A percentile compares a stretch with the other conserved stretches of the same genome.
phyloP scores from a whole-genome alignment of 2,329 filamentous ascomycete genomes.

The Cladosporium sp. region DNA sequence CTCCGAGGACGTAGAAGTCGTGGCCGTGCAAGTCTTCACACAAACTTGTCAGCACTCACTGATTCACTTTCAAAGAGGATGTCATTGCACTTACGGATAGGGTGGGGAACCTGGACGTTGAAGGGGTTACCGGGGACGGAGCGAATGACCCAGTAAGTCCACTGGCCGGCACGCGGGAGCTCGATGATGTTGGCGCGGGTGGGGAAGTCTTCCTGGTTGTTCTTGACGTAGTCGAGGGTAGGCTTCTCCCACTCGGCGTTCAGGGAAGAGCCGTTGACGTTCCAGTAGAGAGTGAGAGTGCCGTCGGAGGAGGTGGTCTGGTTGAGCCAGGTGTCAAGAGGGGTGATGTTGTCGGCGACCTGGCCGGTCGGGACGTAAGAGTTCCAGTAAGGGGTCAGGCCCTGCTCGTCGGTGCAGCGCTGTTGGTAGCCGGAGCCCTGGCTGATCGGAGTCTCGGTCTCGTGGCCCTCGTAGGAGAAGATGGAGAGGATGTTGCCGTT shows the following conservation, averaged over 20 bases:
- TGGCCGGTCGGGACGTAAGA: slow-evolving; percentile 31
- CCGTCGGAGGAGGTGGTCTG: slow-evolving; percentile 27
- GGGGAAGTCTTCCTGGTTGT: slow-evolving; percentile 37
- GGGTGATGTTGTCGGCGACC: slow-evolving; percentile 25
- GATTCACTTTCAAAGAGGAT: neutral
- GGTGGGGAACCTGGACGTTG: slow-evolving; percentile 30
- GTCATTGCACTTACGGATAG: slow-evolving; percentile 23
- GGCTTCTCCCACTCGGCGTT: slow-evolving; percentile 42
- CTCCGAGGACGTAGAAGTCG: slow-evolving; percentile 31
- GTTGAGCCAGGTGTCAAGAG: slow-evolving; percentile 27
- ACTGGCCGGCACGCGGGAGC: slow-evolving; percentile 19
- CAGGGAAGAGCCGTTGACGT: slow-evolving; percentile 39
- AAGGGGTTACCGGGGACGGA: slow-evolving; percentile 24
- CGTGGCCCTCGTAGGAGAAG: slow-evolving; percentile 37
- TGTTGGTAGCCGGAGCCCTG: slow-evolving; percentile 30
- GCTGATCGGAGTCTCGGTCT: slow-evolving; percentile 27
- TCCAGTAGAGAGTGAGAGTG: slow-evolving; percentile 32
- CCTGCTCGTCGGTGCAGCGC: slow-evolving; percentile 40
- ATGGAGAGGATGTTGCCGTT: slow-evolving; percentile 33
- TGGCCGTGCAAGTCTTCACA: slow-evolving; percentile 26
- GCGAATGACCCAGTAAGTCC: slow-evolving; percentile 36
- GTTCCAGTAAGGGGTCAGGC: slow-evolving; percentile 36
- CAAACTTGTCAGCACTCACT: no score
- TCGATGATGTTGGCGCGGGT: slow-evolving; percentile 38
- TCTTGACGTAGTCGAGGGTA: slow-evolving; percentile 41